Base-by-base conservation (phyloP, 1,139 yeast species). In the Protomyces pachydermus region DNA sequence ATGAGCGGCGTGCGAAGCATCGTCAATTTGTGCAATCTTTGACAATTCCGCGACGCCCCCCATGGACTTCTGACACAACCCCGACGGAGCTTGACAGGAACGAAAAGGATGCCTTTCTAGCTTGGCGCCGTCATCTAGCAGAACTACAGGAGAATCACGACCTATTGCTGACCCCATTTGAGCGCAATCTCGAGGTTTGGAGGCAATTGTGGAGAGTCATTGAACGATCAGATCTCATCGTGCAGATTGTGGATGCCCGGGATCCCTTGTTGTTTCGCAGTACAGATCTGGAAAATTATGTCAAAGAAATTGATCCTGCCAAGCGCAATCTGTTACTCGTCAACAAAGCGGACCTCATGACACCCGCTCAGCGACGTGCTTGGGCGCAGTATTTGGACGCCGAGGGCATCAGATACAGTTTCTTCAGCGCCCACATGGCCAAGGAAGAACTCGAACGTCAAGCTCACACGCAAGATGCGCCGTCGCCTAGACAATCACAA, bases 131-230 rank as follows among this genome's bases (percentile, higher is more conserved):
- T 73, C 85, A 85, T 55, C 80, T 95, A 68, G 98, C 98, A 0
- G 77, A 81, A 54, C 80, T 95, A 66, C 95, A 95, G 67, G 97
- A 93, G 73, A 82, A 81, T 68, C 84, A 81, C 52, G 97, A 93
- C 74, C 79, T 95, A 71, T 79, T 91, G 68, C 81, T 95, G 74
- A 95, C 99, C 0, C 99, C 99, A 1, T 95, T 93, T 74, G 99
- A 95, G 78, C 84, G 98, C 76, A 95, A 95, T 74, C 80, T 95
- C 70, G 97, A 93, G 79, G 98, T 95, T 67, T 95, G 99, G 99
- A 85, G 95, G 74, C 99, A 95, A 76, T 79, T 95, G 70, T 95
- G 99, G 99, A 82, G 99, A 77, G 99, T 95, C 61, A 90, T 91
- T 18, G 99, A 95, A 75, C 83, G 98, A 73, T 88, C 95, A 57